Evolutionary conservation across 257 asterid species (phyloP).

Genomic region (Solanum clarkiae): DNA sequence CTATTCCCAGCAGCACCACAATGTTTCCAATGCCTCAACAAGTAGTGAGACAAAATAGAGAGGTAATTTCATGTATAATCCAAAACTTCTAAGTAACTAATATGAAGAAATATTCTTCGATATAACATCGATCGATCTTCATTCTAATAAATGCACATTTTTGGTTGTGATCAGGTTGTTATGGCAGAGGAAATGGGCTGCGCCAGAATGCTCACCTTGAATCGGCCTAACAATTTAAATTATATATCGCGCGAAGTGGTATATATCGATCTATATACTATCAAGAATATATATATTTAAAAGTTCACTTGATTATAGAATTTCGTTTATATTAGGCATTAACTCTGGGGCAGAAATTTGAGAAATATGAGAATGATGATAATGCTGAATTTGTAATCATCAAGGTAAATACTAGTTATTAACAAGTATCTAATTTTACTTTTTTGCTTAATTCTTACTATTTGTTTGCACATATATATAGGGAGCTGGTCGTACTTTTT

Average conservation of each 20-base stretch:
- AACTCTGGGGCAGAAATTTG: constrained; percentile 52
- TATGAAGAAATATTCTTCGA: background rate
- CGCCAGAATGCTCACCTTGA: constrained; percentile 56
- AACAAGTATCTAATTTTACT: background rate
- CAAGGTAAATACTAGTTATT: constrained; percentile 23
- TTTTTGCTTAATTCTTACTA: too few relatives aligned
- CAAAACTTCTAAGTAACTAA: too few relatives aligned
- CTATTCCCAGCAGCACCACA: background rate
- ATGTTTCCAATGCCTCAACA: background rate
- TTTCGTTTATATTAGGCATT: constrained; percentile 4
- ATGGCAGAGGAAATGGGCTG: constrained; percentile 41
- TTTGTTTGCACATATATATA: background rate
- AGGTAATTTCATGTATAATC: background rate
- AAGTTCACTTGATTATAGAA: background rate
- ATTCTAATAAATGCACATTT: background rate
- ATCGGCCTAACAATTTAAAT: constrained; percentile 71
- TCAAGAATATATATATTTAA: background rate
- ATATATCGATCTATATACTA: background rate
- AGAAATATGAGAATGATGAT: constrained; percentile 77
- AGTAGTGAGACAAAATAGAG: background rate
- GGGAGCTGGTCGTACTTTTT: constrained; percentile 91
- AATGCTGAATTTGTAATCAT: constrained; percentile 49
- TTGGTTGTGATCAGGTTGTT: constrained; percentile 40
- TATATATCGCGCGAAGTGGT: constrained; percentile 59
- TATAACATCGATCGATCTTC: background rate